Evolutionary conservation across 768 basidiomycete species (phyloP).

Genomic region (Boletus subparvulus): DNA sequence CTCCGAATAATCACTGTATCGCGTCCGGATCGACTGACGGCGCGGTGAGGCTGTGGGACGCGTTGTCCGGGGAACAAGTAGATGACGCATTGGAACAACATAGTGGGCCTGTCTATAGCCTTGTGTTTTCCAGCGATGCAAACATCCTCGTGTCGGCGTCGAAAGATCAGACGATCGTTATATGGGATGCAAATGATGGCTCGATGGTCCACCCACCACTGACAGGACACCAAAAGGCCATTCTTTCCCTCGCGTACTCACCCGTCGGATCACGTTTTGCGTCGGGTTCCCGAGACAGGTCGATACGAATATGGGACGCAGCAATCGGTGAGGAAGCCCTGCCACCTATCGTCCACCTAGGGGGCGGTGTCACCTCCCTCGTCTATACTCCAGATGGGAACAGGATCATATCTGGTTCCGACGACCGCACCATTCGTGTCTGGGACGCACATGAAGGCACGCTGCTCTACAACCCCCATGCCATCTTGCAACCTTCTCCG

Average conservation of each 20-base stretch:
- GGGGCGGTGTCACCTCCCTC: slow-evolving; percentile 24
- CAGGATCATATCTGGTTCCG: slow-evolving; percentile 31
- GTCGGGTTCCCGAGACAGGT: slow-evolving; percentile 32
- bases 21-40: slow-evolving; percentile 26
- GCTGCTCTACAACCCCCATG: slow-evolving; percentile 12
- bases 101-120: slow-evolving; percentile 19
- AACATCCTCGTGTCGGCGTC: slow-evolving; percentile 26
- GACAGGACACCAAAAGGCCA: slow-evolving; percentile 23
- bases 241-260: slow-evolving; percentile 32
- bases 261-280: slow-evolving; percentile 25
- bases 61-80: slow-evolving; percentile 22
- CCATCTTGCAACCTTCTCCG: slow-evolving; percentile 2
- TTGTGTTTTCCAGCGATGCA: slow-evolving; percentile 33
- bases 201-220: slow-evolving; percentile 16
- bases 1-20: slow-evolving; percentile 26
- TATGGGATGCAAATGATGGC: slow-evolving; percentile 24
- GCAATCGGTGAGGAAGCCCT: slow-evolving; percentile 15
- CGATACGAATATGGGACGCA: slow-evolving; percentile 32
- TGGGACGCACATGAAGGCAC: slow-evolving; percentile 28
- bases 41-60: slow-evolving; percentile 28
- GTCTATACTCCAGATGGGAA: slow-evolving; percentile 31
- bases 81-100: slow-evolving; percentile 20
- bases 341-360: slow-evolving; percentile 15
- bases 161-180: slow-evolving; percentile 25
- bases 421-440: slow-evolving; percentile 30